These are phyloP conservation scores for Boletus sp. DNA, from an alignment of 768 basidiomycete species.

Conservation along the genomic window DNA sequence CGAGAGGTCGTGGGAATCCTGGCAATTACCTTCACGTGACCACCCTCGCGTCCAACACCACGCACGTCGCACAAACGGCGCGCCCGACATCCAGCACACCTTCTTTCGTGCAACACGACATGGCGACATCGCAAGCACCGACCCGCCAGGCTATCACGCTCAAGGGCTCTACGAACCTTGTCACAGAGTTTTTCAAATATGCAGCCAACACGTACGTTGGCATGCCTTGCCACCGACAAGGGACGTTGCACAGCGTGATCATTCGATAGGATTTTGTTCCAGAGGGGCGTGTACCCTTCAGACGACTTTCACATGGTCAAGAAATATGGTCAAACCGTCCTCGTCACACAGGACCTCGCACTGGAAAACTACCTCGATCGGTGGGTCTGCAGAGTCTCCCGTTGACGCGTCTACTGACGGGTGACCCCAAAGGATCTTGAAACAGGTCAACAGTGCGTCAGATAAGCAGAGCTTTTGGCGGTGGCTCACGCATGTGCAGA, in stretches of 20 bases:
- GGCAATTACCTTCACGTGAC: not conserved
- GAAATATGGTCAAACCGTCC: constrained; percentile 94
- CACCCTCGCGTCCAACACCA: not conserved
- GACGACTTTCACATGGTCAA: constrained; percentile 99
- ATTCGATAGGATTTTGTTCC: constrained; percentile 78
- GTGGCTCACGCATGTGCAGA: constrained; percentile 44
- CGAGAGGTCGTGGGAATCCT: too few relatives aligned
- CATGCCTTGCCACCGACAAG: not conserved
- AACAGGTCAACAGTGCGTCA: constrained; percentile 84
- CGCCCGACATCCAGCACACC: not conserved
- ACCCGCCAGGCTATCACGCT: constrained; percentile 82
- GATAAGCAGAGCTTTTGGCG: not conserved
- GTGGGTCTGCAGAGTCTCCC: constrained; percentile 31
- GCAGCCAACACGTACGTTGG: constrained; percentile 88
- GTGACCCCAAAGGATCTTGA: constrained; percentile 67
- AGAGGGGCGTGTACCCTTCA: constrained; percentile 93
- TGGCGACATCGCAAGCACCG: constrained; percentile 46
- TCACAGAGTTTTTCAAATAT: constrained; percentile 99
- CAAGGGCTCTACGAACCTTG: constrained; percentile 89
- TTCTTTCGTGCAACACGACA: constrained; percentile 12
- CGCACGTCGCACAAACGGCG: not conserved
- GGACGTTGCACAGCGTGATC: not conserved
- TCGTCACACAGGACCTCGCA: constrained; percentile 90
- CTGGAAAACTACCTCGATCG: constrained; percentile 91
- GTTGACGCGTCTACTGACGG: not conserved